These are phyloP conservation scores for Fraxinus floribunda DNA, from an alignment of 305 asterid species.

Conservation along the genomic window DNA sequence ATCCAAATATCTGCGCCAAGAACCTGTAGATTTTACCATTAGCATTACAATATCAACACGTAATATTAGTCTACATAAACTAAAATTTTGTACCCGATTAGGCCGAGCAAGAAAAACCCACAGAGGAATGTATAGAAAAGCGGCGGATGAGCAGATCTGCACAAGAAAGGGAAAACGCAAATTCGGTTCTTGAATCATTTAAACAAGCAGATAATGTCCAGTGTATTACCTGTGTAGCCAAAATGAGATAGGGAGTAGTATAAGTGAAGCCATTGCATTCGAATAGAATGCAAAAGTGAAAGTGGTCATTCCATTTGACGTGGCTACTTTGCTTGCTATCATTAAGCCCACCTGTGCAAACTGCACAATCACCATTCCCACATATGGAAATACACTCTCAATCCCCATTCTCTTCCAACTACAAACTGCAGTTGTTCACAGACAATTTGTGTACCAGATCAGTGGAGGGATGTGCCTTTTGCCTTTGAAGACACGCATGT, in stretches of 20 bases:
- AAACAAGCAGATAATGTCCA: not conserved
- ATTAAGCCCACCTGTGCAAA: conserved; percentile 53
- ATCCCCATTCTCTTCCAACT: conserved; percentile 21
- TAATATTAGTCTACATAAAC: not conserved
- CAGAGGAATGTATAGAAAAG: conserved; percentile 36
- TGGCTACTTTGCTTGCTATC: conserved; percentile 47
- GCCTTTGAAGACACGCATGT: not conserved
- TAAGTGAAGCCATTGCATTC: conserved; percentile 35
- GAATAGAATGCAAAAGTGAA: conserved; percentile 50
- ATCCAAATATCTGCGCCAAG: conserved; percentile 54
- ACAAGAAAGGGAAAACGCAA: not conserved
- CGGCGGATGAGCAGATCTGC: conserved; percentile 50
- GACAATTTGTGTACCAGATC: not conserved
- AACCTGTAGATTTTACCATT: conserved; percentile 29
- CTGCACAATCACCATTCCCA: conserved; percentile 51
- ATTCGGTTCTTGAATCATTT: not conserved
- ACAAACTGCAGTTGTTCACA: not conserved
- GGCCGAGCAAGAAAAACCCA: conserved; percentile 62
- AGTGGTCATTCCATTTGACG: conserved; percentile 51
- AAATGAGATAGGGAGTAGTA: conserved; percentile 44
- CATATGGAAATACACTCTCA: conserved; percentile 40
- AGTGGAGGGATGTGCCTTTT: not conserved
- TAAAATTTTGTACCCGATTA: conserved; percentile 44
- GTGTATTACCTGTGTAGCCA: conserved; percentile 41
- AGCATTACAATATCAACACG: not conserved